Evolutionary conservation across 225 moss, liverwort and hornwort genomes (phyloP), one percentile per base, ranked within the genome.

Genomic region (Ulota crispa): DNA sequence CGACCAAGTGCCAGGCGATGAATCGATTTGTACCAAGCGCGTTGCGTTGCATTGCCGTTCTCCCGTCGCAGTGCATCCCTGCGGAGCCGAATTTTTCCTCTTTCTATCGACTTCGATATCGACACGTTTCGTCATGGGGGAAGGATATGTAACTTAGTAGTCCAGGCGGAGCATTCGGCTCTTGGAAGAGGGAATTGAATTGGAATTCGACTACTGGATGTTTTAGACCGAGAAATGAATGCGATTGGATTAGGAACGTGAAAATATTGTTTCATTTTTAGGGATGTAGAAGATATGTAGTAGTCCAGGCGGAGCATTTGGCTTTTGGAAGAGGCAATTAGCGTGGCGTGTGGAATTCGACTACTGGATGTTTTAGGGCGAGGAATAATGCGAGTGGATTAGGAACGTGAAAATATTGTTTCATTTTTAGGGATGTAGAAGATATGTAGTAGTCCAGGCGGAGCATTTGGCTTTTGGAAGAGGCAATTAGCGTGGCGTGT

Each of bases 271-370:
- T 23, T n/a, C 23, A 8, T 23, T 23, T 23, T 64, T 54, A n/a
- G 76, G 64, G 57, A 59, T 77, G 73, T 73, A 61, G 73, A 68
- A 53, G 30, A 74, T 74, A 62, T 47, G 82, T 32, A 4, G 37
- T 55, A 30, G 75, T 31, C 19, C 34, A 54, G 20, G 78, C 34
- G 55, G 18, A 26, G 14, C 12, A 32, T 60, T 65, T 42, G 41
- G 16, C 32, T 41, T 4, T 53, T 23, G 73, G 36, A 54, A 8
- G 55, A 55, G 55, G 21, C 6, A 53, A 21, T 55, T 55, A n/a
- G n/a, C n/a, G n/a, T n/a, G n/a, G n/a, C n/a, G n/a, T n/a, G 19
- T 39, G 19, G 76, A 45, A 63, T 63, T 43, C 30, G 63, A 42
- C 62, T 56, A 43, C 69, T 47, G 15, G 9, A 8, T 1, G 2